Conservation (phyloP, 306 rosid species). For the Clitoria ternatea region DNA sequence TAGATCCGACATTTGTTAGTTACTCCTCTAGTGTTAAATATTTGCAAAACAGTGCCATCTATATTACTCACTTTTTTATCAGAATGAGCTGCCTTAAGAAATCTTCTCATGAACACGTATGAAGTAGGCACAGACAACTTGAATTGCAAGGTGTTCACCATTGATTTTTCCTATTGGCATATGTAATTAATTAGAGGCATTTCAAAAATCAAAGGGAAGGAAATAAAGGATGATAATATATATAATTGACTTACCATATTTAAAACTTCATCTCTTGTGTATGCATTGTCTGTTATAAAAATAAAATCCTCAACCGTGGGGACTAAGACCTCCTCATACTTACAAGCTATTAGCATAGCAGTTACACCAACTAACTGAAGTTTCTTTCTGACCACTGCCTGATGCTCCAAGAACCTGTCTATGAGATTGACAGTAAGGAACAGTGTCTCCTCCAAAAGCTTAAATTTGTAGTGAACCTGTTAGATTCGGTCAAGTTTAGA, state of each 20-base stretch:
- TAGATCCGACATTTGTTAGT: not conserved
- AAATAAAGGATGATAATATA: not conserved
- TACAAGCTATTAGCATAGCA: constrained; percentile 46
- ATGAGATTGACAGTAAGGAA: constrained; percentile 43
- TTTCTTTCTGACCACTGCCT: constrained; percentile 30
- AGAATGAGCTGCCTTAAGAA: constrained; percentile 37
- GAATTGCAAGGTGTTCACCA: constrained; percentile 43
- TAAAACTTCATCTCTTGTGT: constrained; percentile 35
- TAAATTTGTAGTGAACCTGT: constrained; percentile 54
- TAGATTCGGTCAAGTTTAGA: constrained; percentile 2
- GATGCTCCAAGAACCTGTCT: constrained; percentile 45
- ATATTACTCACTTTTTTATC: constrained; percentile 34
- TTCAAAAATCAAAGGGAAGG: not conserved
- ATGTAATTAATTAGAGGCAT: constrained; percentile 1
- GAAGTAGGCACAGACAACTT: constrained; percentile 42
- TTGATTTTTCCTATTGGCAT: constrained; percentile 36
- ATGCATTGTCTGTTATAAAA: constrained; percentile 42
- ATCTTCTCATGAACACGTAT: constrained; percentile 41
- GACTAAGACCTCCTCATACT: constrained; percentile 43
- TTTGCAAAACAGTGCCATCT: not conserved
- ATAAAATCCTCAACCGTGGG: constrained; percentile 45
- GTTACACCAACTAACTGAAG: constrained; percentile 49
- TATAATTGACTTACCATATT: constrained; percentile 22
- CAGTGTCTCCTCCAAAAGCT: constrained; percentile 39
- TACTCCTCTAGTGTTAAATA: not conserved